Conservation (phyloP, 2,329 filamentous ascomycete species). For the Penicillium digitatum region DNA sequence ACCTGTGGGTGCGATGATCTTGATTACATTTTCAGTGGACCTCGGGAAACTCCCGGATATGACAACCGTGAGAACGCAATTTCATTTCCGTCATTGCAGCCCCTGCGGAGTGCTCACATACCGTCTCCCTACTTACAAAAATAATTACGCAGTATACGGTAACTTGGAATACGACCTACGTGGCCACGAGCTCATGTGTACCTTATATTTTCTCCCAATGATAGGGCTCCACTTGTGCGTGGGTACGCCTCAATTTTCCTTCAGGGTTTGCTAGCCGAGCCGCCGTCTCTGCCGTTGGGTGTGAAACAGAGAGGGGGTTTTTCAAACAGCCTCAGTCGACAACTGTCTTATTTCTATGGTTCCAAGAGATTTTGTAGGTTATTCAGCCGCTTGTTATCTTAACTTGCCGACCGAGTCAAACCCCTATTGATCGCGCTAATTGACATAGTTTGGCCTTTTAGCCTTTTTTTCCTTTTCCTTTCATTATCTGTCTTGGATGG, state of each 20-base stretch:
- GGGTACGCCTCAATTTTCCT: constrained; percentile 5
- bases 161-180: neutral
- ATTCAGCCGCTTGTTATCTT: constrained; percentile 13
- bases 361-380: constrained; percentile 8
- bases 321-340: neutral
- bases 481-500: neutral
- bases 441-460: neutral
- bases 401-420: constrained; percentile 7
- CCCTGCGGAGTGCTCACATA: neutral
- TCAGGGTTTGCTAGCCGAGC: constrained; percentile 23
- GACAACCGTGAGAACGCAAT: neutral
- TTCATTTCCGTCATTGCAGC: neutral
- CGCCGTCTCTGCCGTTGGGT: constrained; percentile 16
- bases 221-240: constrained; percentile 9
- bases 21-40: neutral
- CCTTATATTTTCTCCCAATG: neutral
- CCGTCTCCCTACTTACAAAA: neutral
- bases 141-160: neutral
- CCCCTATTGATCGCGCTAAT: neutral
- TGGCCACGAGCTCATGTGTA: neutral
- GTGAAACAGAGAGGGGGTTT: constrained; percentile 13
- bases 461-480: neutral
- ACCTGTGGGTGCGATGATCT: neutral
- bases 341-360: neutral
- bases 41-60: neutral